Evolutionary conservation across 2,329 filamentous ascomycete genomes (phyloP).

Genomic region (Cryphonectria carpinicola): DNA sequence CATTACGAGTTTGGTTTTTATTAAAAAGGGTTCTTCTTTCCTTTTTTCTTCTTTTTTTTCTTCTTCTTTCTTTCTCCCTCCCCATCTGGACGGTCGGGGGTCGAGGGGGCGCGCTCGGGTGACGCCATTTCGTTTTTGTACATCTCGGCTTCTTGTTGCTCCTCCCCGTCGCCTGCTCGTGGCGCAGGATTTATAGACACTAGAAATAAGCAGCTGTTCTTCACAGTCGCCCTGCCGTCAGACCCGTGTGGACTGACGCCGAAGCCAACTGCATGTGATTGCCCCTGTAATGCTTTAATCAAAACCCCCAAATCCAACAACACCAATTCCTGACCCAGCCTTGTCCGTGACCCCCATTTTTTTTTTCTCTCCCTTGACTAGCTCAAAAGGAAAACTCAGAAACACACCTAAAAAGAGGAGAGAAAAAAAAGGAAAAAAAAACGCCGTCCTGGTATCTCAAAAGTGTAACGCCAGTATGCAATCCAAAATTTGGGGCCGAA

Average conservation of each 20-base stretch:
- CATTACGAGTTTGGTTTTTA: too few relatives aligned
- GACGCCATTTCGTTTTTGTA: slow-evolving; percentile 2
- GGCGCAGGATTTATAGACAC: slow-evolving; percentile 24
- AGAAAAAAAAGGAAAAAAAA: slow-evolving; percentile 31
- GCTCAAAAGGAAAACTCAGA: neutral
- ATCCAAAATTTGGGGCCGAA: slow-evolving; percentile 34
- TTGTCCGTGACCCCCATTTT: neutral
- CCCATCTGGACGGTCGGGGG: neutral
- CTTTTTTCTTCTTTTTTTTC: neutral
- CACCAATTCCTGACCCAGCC: slow-evolving; percentile 6
- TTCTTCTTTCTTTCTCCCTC: too few relatives aligned
- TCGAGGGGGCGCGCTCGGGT: neutral
- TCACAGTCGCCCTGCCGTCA: neutral
- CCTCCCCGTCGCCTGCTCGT: slow-evolving; percentile 6
- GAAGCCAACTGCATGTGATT: slow-evolving; percentile 18
- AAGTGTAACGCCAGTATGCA: slow-evolving; percentile 42
- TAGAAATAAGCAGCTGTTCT: slow-evolving; percentile 21
- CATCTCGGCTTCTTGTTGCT: slow-evolving; percentile 18
- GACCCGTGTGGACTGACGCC: slow-evolving; percentile 11
- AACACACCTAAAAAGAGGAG: neutral
- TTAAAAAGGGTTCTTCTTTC: neutral
- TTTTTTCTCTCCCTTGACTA: slow-evolving; percentile 11
- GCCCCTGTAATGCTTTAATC: slow-evolving; percentile 22
- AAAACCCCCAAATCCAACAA: slow-evolving; percentile 6
- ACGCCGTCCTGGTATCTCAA: slow-evolving; percentile 52